Conservation (phyloP, 2,329 filamentous ascomycete genomes). For the Leptographium radiaticola region DNA sequence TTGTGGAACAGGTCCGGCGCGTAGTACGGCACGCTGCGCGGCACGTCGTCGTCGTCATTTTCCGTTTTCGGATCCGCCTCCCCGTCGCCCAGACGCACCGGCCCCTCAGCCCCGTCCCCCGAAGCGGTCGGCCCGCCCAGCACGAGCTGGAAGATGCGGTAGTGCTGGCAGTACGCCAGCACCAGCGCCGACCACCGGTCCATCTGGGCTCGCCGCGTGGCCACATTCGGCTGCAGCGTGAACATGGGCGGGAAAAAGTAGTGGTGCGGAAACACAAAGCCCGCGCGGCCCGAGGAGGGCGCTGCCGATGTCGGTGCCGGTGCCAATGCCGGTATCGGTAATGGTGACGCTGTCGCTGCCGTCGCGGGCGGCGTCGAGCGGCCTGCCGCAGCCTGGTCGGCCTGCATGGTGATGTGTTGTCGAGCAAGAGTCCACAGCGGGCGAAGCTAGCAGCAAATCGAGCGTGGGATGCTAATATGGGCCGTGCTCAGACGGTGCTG, state of each 20-base stretch:
- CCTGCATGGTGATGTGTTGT: not conserved
- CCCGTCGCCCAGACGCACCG: constrained; percentile 12
- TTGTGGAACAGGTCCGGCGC: constrained; percentile 42
- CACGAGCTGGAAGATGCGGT: constrained; percentile 64
- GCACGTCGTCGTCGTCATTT: not conserved
- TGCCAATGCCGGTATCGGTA: not conserved
- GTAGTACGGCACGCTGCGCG: constrained; percentile 6
- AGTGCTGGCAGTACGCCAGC: constrained; percentile 67
- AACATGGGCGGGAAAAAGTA: constrained; percentile 79
- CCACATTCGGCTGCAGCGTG: constrained; percentile 63
- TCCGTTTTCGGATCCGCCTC: constrained; percentile 19
- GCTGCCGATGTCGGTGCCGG: not conserved
- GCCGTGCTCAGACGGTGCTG: too few relatives aligned
- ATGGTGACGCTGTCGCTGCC: not conserved
- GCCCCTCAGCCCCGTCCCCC: constrained; percentile 21
- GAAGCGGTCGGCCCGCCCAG: constrained; percentile 39
- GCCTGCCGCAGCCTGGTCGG: not conserved
- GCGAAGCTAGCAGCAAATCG: too few relatives aligned
- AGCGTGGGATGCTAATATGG: too few relatives aligned
- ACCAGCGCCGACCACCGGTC: constrained; percentile 79
- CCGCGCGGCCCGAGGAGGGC: not conserved
- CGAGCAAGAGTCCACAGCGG: too few relatives aligned
- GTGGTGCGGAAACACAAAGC: constrained; percentile 46
- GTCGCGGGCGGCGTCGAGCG: not conserved
- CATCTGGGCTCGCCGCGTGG: constrained; percentile 62